Base-by-base conservation (phyloP, 1,284 basidiomycete genomes). In the Cryptococcus jaspeensis region DNA sequence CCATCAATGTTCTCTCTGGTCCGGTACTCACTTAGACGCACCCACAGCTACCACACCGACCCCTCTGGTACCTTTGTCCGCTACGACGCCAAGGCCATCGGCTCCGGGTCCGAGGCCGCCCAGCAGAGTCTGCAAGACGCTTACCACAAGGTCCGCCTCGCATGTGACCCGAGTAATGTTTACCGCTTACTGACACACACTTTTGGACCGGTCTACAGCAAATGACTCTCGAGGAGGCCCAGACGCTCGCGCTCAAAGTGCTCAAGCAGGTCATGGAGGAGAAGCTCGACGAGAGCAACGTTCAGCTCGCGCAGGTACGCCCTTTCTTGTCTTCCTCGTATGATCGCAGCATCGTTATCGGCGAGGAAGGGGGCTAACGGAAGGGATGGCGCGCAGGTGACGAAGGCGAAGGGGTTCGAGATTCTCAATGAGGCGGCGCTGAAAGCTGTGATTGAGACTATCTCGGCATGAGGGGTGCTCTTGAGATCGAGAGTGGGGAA, bases 201-300 rank as follows among this genome's bases (percentile, higher is more conserved):
- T 22, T 4, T 32, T 4, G 22, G 32, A 15, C 41, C 38, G 7
- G 23, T 43, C 7, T 52, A 23, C 67, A 98, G 93, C 87, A 89
- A 85, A 95, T 99, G 87, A 88, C 89, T 8, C 81, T 99, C 28
- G 80, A 83, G 62, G 93, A 98, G 75, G 96, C 94, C 1, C 89
- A 94, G 66, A 81, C 85, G 36, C 80, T 99, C 58, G 89, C 91
- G 12, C 80, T 99, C 60, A 87, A 87, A 62, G 91, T 97, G 43
- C 80, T 99, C 63, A 98, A 98, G 81, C 94, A 99, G 80, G 96
- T 99, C 48, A 99, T 99, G 96, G 96, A 99, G 78, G 96, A 99
- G 82, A 95, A 95, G 78, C 84, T 99, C 41, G 92, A 97, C 78
- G 90, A 96, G 72, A 90, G 96, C 80, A 99, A 99, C 70, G 93